Base-by-base conservation (phyloP, 2,329 filamentous ascomycete genomes). In the Cryphonectria nitschkei region DNA sequence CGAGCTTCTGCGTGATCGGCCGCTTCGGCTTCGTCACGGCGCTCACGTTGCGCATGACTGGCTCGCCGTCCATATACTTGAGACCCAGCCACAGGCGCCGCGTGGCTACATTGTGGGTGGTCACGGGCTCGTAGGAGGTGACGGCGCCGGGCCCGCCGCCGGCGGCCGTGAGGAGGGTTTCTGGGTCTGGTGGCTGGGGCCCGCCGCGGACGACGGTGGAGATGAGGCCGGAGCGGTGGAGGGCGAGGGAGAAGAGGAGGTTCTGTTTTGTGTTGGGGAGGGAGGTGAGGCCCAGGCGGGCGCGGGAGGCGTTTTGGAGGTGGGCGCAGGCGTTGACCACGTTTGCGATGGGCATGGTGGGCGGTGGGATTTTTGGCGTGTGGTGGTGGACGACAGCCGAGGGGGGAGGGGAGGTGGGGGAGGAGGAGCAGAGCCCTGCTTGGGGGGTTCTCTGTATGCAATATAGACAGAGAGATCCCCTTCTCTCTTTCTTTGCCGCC, bases 11-110 rank as follows among this genome's bases (percentile, higher is more conserved):
- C 75, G 87, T 92, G 79, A 97, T 87, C 75, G 89, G 82, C 74
- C 93, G 87, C 76, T 88, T 95, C 13, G 94, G 92, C 81, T 91
- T 95, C 77, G 88, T 92, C 72, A 97, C 84, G 78, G 92, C 80
- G 65, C 81, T 80, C 77, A 95, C 86, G 74, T 88, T 86, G 73
- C 84, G 85, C 75, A 98, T 82, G 32, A 97, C 94, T 7, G 95
- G 93, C 80, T 90, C 86, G 78, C 92, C 92, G 75, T 94, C 90
- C 88, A 89, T 93, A 87, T 97, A 97, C 84, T 97, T 97, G 77
- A 97, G 84, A 0, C 94, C 94, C 16, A 98, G 82, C 95, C 95
- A 98, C 75, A 98, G 83, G 72, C 95, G 87, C 78, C 93, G 87
- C 54, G 84, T 86, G 5, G 94, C 88, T 52, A 94, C 88, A 81